Evolutionary conservation across 2,329 filamentous ascomycete genomes (phyloP).

Genomic region (Monosporascus sp.): DNA sequence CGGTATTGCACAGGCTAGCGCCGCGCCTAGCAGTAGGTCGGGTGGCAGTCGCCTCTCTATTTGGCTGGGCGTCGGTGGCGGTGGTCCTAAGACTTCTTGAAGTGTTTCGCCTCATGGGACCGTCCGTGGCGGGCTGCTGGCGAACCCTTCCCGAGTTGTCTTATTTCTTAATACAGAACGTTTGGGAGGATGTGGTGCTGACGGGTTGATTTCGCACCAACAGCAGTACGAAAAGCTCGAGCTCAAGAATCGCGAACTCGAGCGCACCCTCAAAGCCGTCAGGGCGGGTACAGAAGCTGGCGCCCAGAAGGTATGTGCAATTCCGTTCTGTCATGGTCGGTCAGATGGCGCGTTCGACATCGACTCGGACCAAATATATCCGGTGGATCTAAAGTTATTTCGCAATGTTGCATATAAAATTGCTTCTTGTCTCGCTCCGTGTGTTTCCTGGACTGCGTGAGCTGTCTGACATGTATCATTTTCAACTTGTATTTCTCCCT

Average conservation of each 20-base stretch:
- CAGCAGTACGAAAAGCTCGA: constrained; percentile 56
- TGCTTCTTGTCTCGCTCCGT: not conserved
- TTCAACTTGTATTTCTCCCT: constrained; percentile 1
- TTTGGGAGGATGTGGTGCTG: constrained; percentile 10
- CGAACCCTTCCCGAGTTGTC: too few relatives aligned
- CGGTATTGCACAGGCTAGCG: not conserved
- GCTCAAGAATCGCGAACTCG: constrained; percentile 50
- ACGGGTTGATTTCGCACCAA: constrained; percentile 10
- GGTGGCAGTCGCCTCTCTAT: constrained; percentile 8
- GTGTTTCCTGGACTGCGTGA: not conserved
- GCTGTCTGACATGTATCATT: not conserved
- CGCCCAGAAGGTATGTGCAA: constrained; percentile 46
- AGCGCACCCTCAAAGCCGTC: constrained; percentile 47
- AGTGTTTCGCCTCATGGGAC: not conserved
- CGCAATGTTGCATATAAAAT: not conserved
- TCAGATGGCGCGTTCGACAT: not conserved
- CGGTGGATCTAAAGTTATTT: not conserved
- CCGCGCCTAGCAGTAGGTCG: constrained; percentile 1
- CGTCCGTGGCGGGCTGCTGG: too few relatives aligned
- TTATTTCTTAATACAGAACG: too few relatives aligned
- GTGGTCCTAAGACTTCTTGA: not conserved
- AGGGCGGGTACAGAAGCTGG: constrained; percentile 43
- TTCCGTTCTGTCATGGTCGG: constrained; percentile 3
- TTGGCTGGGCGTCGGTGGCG: constrained; percentile 1
- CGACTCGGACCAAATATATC: not conserved